Evolutionary conservation across 768 basidiomycete species (phyloP).

Genomic region (Suillus luteus): DNA sequence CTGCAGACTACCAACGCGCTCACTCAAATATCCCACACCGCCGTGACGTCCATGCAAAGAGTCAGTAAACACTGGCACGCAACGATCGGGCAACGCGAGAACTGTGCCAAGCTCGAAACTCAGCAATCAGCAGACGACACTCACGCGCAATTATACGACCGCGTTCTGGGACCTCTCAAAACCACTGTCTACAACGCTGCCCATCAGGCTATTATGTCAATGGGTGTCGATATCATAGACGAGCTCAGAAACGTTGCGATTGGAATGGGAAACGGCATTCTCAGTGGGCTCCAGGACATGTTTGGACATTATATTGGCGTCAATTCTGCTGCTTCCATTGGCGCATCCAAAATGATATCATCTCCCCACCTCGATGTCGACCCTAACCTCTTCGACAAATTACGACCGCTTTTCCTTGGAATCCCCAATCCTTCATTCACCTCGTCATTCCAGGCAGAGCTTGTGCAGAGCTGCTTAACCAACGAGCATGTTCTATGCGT

Average conservation of each 20-base stretch:
- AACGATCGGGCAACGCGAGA: neutral
- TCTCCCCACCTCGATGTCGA: neutral
- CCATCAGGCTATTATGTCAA: neutral
- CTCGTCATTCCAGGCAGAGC: slow-evolving; percentile 10
- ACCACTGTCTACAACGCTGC: neutral
- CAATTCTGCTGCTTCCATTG: neutral
- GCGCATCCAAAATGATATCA: neutral
- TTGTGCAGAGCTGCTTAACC: slow-evolving; percentile 12
- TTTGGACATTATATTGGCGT: neutral
- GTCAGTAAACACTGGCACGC: neutral
- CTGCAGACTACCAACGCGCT: neutral
- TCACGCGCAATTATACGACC: neutral
- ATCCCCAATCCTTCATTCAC: slow-evolving; percentile 1
- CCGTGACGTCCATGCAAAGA: neutral
- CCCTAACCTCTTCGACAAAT: neutral
- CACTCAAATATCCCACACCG: neutral
- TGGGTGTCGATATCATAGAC: neutral
- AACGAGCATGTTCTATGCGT: slow-evolving; percentile 13
- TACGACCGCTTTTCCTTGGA: neutral
- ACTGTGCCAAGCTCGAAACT: neutral
- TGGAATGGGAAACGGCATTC: neutral
- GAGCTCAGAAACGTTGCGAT: neutral
- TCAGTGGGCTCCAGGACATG: neutral
- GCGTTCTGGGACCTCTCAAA: neutral
- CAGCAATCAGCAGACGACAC: neutral